Base-by-base conservation (phyloP, 306 rosid species). In the Malus sylvestris region DNA sequence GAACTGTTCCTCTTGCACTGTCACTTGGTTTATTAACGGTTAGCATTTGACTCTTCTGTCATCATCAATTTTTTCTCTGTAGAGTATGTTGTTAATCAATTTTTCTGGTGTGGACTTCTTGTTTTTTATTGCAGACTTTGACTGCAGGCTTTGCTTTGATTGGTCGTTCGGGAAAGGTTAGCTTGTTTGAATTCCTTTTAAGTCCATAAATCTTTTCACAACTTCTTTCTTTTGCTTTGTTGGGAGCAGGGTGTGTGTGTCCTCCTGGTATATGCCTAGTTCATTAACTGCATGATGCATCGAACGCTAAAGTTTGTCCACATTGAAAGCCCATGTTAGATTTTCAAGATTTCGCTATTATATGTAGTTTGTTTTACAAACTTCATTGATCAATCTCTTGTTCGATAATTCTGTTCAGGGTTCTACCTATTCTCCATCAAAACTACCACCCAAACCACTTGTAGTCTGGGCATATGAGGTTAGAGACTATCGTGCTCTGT, bases 391-490 rank as follows among this genome's bases (percentile, higher is more conserved):
- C 74, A 33, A 19, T 72, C 44, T 67, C 61, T 3, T 55, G 53
- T 81, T 67, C 25, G 58, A 9, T 29, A 52, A 61, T 78, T 75
- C 68, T 63, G 5, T 33, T 67, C 93, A 92, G 98, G 99, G 99
- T 25, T 68, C 88, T 77, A 68, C 53, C 73, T 92, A 96, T 82
- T 74, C 82, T 79, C 90, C 99, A 51, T 87, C 99, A 60, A 91
- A 73, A 84, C 82, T 88, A 79, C 99, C 99, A 33, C 91, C 99
- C 10, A 79, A 88, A 70, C 97, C 98, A 25, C 90, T 96, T 74
- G 89, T 84, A 80, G 32, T 96, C 81, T 96, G 99, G 99, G 97
- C 98, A 30, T 96, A 96, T 51, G 99, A 96, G 98, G 99, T 95
- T 73, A 52, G 44, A 45, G 46, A 78, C 58, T 64, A 49, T 67